Evolutionary conservation across 305 asterid species (phyloP).

Genomic region (Caryopteris hybrid): DNA sequence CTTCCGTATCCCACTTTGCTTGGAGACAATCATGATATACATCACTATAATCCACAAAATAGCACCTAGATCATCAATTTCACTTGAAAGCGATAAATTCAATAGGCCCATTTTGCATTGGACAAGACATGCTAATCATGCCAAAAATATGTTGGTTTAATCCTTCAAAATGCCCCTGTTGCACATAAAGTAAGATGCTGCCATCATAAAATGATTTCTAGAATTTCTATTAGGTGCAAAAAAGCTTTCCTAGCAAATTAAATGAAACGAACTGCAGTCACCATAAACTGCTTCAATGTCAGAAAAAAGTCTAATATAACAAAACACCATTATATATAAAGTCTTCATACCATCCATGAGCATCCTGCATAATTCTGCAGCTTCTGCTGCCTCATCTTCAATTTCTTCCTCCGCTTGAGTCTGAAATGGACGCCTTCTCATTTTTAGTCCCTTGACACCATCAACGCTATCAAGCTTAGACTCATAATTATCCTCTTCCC

Average conservation of each 20-base stretch:
- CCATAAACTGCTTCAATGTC: not conserved
- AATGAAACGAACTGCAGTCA: not conserved
- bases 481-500: slow-evolving; percentile 64
- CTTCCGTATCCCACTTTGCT: not conserved
- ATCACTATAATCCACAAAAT: not conserved
- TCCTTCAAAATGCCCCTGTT: not conserved
- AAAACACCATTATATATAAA: slow-evolving; percentile 5
- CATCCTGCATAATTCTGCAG: slow-evolving; percentile 93
- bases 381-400: slow-evolving; percentile 98
- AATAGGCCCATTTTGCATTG: not conserved
- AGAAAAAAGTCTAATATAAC: not conserved
- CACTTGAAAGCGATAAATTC: not conserved
- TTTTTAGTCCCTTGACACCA: slow-evolving; percentile 88
- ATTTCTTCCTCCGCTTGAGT: slow-evolving; percentile 88
- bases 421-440: slow-evolving; percentile 82
- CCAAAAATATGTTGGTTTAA: not conserved
- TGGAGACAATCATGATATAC: not conserved
- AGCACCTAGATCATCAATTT: not conserved
- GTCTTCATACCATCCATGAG: slow-evolving; percentile 83
- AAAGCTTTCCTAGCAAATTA: not conserved
- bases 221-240: not conserved
- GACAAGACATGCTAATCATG: not conserved
- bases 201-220: not conserved
- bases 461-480: slow-evolving; percentile 63
- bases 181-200: not conserved